Percentiles rank a stretch among this genome's conserved stretches.
Conservation (phyloP, 2,329 filamentous ascomycete species). For the Sclerotinia subarctica region DNA sequence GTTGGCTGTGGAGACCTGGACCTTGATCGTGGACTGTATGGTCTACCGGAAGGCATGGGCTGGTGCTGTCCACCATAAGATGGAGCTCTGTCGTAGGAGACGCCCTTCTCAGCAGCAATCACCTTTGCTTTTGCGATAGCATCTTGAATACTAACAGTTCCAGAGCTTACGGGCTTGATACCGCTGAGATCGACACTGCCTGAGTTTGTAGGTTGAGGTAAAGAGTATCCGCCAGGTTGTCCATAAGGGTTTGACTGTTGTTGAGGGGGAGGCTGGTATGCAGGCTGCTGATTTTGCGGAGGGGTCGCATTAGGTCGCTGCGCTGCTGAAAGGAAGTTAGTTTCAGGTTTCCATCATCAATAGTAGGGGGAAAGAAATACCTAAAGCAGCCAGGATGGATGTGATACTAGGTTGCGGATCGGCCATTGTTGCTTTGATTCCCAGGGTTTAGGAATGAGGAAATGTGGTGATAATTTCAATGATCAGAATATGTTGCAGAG, state of each 20-base stretch:
- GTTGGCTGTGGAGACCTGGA: slow-evolving; percentile 71
- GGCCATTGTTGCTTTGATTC: slow-evolving; percentile 40
- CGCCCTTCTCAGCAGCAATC: slow-evolving; percentile 75
- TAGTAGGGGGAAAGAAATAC: slow-evolving; percentile 35
- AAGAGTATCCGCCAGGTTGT: slow-evolving; percentile 40
- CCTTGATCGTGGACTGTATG: slow-evolving; percentile 62
- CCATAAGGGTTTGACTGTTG: slow-evolving; percentile 46
- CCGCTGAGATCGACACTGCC: slow-evolving; percentile 77
- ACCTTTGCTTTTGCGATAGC: slow-evolving; percentile 81
- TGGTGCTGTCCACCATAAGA: slow-evolving; percentile 42
- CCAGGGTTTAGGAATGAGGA: neutral
- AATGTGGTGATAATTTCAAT: slow-evolving; percentile 2
- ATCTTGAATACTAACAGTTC: slow-evolving; percentile 79
- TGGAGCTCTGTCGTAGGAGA: slow-evolving; percentile 58
- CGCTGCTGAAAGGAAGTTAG: slow-evolving; percentile 43
- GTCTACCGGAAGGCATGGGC: slow-evolving; percentile 49
- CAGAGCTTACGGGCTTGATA: slow-evolving; percentile 75
- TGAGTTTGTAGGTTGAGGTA: slow-evolving; percentile 60
- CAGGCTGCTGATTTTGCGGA: slow-evolving; percentile 41
- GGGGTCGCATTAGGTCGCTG: slow-evolving; percentile 48
- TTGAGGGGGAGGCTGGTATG: slow-evolving; percentile 43
- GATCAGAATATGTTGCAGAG: neutral
- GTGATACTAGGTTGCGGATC: slow-evolving; percentile 47
- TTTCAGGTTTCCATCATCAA: slow-evolving; percentile 3
- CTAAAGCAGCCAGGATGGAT: slow-evolving; percentile 50